Percentiles rank a stretch among this genome's conserved stretches.
Evolutionary conservation across 371 early-diverging fungal species (phyloP).

Genomic region (Agmasoma carcini): DNA sequence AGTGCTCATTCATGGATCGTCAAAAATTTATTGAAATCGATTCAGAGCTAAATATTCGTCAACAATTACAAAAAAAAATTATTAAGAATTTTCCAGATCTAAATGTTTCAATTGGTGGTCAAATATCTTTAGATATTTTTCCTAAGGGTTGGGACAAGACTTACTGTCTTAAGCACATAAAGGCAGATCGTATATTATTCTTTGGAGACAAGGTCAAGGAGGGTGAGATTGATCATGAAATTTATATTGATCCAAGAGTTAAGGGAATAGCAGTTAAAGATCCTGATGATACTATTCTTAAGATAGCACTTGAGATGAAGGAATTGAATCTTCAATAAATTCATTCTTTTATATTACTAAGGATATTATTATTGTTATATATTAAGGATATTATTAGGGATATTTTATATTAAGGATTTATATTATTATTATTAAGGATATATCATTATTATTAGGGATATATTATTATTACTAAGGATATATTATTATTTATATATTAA

Average conservation of each 20-base stretch:
- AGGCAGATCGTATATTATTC: conserved; percentile 80
- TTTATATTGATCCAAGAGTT: conserved; percentile 66
- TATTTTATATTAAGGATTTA: too few species aligned
- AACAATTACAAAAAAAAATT: conserved; percentile 68
- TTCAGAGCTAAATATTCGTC: conserved; percentile 56
- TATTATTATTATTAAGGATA: too few species aligned
- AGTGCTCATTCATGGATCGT: conserved; percentile 77
- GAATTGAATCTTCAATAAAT: too few species aligned
- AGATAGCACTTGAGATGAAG: conserved; percentile 61
- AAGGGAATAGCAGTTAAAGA: conserved; percentile 70
- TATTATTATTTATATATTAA: too few species aligned
- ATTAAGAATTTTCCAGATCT: conserved; percentile 51
- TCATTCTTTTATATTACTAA: too few species aligned
- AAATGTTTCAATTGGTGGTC: conserved; percentile 69
- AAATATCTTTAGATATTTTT: conserved; percentile 98
- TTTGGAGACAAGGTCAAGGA: conserved; percentile 94
- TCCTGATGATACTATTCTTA: conserved; percentile 74
- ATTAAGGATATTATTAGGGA: too few species aligned
- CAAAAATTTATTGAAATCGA: conserved; percentile 79
- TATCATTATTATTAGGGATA: too few species aligned
- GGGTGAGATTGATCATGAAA: conserved; percentile 98
- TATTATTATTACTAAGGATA: too few species aligned
- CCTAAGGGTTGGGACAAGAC: conserved; percentile 90
- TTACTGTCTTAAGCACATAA: conserved; percentile 79
- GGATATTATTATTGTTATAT: too few species aligned